Evolutionary conservation across 2,329 filamentous ascomycete species (phyloP).

Genomic region (Sclerotinia glacialis): DNA sequence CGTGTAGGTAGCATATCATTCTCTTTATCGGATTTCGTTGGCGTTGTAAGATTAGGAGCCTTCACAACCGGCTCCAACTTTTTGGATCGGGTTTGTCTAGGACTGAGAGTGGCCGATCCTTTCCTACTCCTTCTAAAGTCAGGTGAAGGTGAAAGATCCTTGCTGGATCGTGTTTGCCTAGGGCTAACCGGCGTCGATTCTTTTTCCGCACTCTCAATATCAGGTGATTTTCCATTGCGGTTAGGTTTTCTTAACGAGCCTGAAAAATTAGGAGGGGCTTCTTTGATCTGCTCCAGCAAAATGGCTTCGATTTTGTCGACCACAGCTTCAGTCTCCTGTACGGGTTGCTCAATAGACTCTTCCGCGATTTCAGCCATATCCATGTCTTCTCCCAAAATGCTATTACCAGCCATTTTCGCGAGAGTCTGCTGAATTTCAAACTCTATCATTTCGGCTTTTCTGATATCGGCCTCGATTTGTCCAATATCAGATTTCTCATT

Average conservation of each 20-base stretch:
- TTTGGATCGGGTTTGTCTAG: conserved; percentile 19
- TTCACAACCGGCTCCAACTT: conserved; percentile 11
- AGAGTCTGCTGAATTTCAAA: conserved; percentile 8
- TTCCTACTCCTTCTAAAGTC: conserved; percentile 1
- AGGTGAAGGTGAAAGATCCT: background rate
- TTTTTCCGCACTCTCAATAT: background rate
- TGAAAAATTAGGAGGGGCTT: background rate
- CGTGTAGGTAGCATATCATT: background rate
- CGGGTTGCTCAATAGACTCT: background rate
- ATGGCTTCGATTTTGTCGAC: background rate
- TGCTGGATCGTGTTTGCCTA: background rate
- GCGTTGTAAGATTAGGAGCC: conserved; percentile 6
- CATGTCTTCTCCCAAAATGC: background rate
- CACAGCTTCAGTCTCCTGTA: background rate
- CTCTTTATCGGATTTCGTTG: conserved; percentile 15
- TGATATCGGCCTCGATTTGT: conserved; percentile 13
- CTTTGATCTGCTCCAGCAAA: conserved; percentile 1
- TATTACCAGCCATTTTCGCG: background rate
- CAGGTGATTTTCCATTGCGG: background rate
- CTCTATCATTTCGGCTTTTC: conserved; percentile 12
- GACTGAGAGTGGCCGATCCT: background rate
- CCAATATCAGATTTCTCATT: background rate
- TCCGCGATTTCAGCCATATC: background rate
- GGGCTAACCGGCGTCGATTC: background rate
- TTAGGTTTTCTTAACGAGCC: background rate